Percentiles rank a stretch among this genome's conserved stretches.
These are phyloP conservation scores for Backusella liffmaniae DNA, from an alignment of 192 early-diverging fungal genomes.

Conservation along the genomic window DNA sequence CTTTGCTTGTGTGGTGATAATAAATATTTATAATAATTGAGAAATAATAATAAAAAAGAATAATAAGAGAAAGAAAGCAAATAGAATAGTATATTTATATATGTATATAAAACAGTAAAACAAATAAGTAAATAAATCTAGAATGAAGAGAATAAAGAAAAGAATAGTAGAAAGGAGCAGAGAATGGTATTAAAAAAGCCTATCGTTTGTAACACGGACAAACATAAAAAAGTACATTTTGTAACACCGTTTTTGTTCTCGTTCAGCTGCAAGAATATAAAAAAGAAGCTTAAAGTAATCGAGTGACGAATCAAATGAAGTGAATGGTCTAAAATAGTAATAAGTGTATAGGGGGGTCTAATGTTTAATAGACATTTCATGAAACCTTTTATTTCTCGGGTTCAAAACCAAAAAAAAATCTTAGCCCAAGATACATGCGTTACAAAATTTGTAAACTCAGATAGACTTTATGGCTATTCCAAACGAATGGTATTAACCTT, in stretches of 20 bases:
- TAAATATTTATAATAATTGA: not conserved
- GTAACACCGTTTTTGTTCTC: not conserved
- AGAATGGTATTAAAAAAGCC: not conserved
- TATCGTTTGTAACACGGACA: not conserved
- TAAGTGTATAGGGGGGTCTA: too few species aligned
- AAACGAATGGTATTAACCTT: too few species aligned
- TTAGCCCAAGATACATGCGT: too few species aligned
- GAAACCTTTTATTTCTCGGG: too few species aligned
- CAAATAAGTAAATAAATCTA: not conserved
- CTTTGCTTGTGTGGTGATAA: not conserved
- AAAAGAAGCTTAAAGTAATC: not conserved
- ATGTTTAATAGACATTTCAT: too few species aligned
- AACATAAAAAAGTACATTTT: not conserved
- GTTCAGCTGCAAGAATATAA: not conserved
- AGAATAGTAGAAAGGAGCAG: not conserved
- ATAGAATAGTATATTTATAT: too few species aligned
- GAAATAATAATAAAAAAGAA: not conserved
- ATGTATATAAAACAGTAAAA: not conserved
- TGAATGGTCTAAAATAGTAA: too few species aligned
- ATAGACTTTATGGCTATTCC: too few species aligned
- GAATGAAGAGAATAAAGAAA: not conserved
- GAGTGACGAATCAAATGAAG: too few species aligned
- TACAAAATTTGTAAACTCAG: too few species aligned
- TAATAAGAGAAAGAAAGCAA: not conserved
- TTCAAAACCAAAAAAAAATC: too few species aligned